phyloP scores from a whole-genome alignment of 2,329 filamentous ascomycete genomes.

The Aspergillus puulaauensis region DNA sequence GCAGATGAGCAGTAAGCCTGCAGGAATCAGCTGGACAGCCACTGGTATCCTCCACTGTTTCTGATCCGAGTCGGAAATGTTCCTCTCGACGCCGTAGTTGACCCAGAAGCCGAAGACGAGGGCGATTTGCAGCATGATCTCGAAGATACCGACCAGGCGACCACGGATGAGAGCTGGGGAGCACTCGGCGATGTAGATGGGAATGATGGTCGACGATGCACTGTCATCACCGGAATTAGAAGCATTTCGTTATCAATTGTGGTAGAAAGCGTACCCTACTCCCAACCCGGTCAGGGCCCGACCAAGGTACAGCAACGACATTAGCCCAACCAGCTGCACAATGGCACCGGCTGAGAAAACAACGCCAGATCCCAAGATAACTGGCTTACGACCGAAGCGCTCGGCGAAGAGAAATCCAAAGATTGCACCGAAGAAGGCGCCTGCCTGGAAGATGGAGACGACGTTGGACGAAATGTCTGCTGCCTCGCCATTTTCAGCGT shows the following conservation, averaged over 20 bases:
- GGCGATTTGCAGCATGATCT: slow-evolving; percentile 52
- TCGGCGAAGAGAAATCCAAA: slow-evolving; percentile 63
- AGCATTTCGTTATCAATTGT: no score
- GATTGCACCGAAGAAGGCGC: slow-evolving; percentile 73
- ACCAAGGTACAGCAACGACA: slow-evolving; percentile 49
- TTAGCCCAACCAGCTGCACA: no score
- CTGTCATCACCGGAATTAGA: no score
- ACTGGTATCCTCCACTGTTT: slow-evolving; percentile 37
- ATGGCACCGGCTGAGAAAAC: no score
- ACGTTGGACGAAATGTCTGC: slow-evolving; percentile 69
- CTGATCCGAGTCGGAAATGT: slow-evolving; percentile 23
- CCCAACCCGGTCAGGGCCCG: slow-evolving; percentile 55
- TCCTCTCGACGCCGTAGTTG: slow-evolving; percentile 52
- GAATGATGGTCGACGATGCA: slow-evolving; percentile 54
- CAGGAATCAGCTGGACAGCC: slow-evolving; percentile 33
- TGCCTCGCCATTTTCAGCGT: slow-evolving; percentile 49
- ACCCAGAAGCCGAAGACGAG: slow-evolving; percentile 49
- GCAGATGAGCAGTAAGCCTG: slow-evolving; percentile 46
- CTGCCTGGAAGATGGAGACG: slow-evolving; percentile 76
- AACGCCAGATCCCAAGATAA: no score
- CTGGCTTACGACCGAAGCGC: no score
- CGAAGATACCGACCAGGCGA: slow-evolving; percentile 54
- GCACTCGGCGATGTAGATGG: slow-evolving; percentile 59
- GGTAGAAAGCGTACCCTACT: slow-evolving; percentile 36
- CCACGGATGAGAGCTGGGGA: slow-evolving; percentile 56